Conservation (phyloP, 768 basidiomycete species). For the Trametes cingulata region DNA sequence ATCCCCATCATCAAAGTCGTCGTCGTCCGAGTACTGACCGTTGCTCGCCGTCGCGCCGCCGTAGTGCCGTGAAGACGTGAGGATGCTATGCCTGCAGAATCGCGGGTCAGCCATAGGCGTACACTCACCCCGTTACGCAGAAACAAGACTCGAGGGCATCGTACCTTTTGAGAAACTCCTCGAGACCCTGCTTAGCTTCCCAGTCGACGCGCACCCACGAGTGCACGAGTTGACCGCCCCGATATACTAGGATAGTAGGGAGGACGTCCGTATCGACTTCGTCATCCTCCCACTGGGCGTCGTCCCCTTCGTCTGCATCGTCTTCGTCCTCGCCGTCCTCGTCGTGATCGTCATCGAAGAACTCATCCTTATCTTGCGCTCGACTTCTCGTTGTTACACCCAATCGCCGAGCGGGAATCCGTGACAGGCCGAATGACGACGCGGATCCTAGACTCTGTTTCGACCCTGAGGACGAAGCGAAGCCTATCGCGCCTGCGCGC, state of each 20-base stretch:
- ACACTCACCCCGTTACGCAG: background rate
- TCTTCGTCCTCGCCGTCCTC: slow-evolving; percentile 46
- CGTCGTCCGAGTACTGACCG: slow-evolving; percentile 46
- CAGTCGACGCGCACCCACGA: slow-evolving; percentile 89
- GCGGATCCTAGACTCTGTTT: slow-evolving; percentile 2
- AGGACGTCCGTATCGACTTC: slow-evolving; percentile 78
- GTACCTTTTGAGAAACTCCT: slow-evolving; percentile 67
- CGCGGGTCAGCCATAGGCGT: background rate
- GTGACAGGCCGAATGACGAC: slow-evolving; percentile 23
- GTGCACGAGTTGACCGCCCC: slow-evolving; percentile 78
- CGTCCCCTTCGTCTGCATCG: slow-evolving; percentile 35
- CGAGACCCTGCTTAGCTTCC: slow-evolving; percentile 71
- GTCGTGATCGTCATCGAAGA: slow-evolving; percentile 38
- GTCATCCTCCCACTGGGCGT: slow-evolving; percentile 53
- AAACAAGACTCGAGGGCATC: slow-evolving; percentile 12
- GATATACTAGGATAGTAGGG: slow-evolving; percentile 78
- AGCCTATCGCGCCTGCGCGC: slow-evolving; percentile 75
- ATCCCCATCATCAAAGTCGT: slow-evolving; percentile 45
- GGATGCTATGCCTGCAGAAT: slow-evolving; percentile 40
- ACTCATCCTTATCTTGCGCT: slow-evolving; percentile 19
- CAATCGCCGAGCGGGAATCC: slow-evolving; percentile 23
- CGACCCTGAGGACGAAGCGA: slow-evolving; percentile 46
- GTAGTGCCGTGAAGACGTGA: slow-evolving; percentile 37
- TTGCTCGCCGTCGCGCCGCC: slow-evolving; percentile 37
- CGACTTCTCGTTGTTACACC: slow-evolving; percentile 25